Percentiles rank a stretch among this genome's conserved stretches.
These are phyloP conservation scores for Leucoagaricus sp. DNA, from an alignment of 1,284 basidiomycete species.

Conservation along the genomic window DNA sequence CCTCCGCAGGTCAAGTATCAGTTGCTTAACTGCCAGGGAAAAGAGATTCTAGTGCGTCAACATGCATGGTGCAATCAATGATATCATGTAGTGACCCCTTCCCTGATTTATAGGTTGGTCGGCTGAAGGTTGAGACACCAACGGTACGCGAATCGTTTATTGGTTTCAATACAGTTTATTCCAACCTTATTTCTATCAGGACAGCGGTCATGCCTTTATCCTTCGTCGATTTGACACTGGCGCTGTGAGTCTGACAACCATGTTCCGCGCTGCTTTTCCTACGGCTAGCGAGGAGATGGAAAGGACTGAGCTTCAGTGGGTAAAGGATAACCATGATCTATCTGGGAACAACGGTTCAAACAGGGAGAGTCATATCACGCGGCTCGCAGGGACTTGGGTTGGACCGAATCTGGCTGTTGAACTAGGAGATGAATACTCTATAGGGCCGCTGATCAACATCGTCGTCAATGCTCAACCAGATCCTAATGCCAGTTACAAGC, in stretches of 20 bases:
- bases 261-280: constrained; percentile 98
- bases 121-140: constrained; percentile 85
- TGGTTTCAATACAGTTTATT: constrained; percentile 12
- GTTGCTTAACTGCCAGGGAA: constrained; percentile 78
- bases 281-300: constrained; percentile 80
- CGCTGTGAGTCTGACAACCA: constrained; percentile 93
- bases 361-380: constrained; percentile 56
- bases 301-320: constrained; percentile 83
- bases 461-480: constrained; percentile 81
- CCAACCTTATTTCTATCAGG: constrained; percentile 41
- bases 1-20: constrained; percentile 79
- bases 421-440: constrained; percentile 65
- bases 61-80: neutral
- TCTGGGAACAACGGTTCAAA: constrained; percentile 82
- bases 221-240: constrained; percentile 95
- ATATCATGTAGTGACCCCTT: constrained; percentile 1
- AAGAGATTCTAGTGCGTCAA: constrained; percentile 75
- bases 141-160: constrained; percentile 58
- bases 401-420: constrained; percentile 71
- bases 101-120: constrained; percentile 65
- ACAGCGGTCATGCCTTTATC: constrained; percentile 87
- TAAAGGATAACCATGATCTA: constrained; percentile 80
- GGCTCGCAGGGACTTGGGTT: constrained; percentile 93
- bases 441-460: constrained; percentile 60
- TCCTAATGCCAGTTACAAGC: constrained; percentile 74